Conservation (phyloP, 352 stramenopile genomes). For the Pythium sukuiense region DNA sequence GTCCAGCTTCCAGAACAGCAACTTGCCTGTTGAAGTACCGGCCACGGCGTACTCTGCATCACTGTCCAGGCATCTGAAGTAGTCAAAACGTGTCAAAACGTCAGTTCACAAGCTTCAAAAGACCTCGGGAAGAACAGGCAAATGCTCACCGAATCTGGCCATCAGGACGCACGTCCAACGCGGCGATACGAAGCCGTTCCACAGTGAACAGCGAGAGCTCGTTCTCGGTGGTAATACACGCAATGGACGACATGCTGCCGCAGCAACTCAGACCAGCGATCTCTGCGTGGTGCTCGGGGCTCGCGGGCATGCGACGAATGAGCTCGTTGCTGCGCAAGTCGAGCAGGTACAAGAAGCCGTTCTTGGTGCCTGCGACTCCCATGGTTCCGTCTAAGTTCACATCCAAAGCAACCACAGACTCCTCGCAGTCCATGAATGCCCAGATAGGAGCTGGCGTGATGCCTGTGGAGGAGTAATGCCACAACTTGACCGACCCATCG, state of each 20-base stretch:
- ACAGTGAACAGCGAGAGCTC: conserved; percentile 69
- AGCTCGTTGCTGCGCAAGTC: conserved; percentile 68
- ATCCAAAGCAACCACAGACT: conserved; percentile 64
- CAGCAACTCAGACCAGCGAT: conserved; percentile 70
- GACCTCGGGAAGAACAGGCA: neutral
- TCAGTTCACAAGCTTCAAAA: neutral
- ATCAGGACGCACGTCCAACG: conserved; percentile 59
- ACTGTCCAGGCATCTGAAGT: conserved; percentile 67
- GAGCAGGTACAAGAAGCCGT: conserved; percentile 74
- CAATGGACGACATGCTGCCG: conserved; percentile 46
- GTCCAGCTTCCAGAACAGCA: conserved; percentile 84
- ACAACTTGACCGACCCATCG: conserved; percentile 81
- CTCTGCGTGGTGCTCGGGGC: conserved; percentile 52
- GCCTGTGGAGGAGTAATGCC: conserved; percentile 69
- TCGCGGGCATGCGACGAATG: conserved; percentile 58
- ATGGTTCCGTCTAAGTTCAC: conserved; percentile 64
- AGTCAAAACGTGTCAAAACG: neutral
- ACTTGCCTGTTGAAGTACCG: conserved; percentile 69
- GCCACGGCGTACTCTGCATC: conserved; percentile 77
- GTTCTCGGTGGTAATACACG: conserved; percentile 68
- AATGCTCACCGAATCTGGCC: conserved; percentile 53
- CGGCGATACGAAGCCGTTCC: conserved; percentile 57
- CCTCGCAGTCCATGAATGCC: conserved; percentile 79
- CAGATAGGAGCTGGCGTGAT: conserved; percentile 62
- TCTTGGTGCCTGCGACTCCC: conserved; percentile 60